A percentile compares a stretch with the other conserved stretches of the same genome.
Conservation (phyloP, 2,329 filamentous ascomycete genomes). For the Penicillium sp. region DNA sequence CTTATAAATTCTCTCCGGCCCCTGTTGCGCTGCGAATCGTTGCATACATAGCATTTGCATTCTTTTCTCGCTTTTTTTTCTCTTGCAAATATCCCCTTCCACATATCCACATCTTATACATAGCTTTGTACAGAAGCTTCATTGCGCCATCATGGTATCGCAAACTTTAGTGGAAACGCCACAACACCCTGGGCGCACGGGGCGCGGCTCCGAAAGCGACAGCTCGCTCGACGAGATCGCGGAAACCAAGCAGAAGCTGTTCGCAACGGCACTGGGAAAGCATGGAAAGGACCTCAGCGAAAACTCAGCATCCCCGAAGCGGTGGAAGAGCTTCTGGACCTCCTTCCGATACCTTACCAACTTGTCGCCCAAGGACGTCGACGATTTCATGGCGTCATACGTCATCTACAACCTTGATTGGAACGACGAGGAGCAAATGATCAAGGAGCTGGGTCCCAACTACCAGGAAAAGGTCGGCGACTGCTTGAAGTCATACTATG, state of each 20-base stretch:
- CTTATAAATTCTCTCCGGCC: conserved; percentile 22
- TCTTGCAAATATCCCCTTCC: neutral
- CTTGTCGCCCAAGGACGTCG: conserved; percentile 48
- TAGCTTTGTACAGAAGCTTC: conserved; percentile 7
- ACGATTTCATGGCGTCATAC: conserved; percentile 55
- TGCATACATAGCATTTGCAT: conserved; percentile 1
- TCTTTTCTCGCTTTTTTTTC: conserved; percentile 1
- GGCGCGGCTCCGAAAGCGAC: conserved; percentile 23
- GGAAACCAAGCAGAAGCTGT: conserved; percentile 21
- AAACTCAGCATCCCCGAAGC: conserved; percentile 45
- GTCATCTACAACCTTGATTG: conserved; percentile 55
- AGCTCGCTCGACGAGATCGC: conserved; percentile 24
- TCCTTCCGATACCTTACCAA: conserved; percentile 49
- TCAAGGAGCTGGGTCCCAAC: conserved; percentile 45
- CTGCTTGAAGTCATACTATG: conserved; percentile 51
- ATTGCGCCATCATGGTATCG: conserved; percentile 13
- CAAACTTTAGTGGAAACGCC: conserved; percentile 18
- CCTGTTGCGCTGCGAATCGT: conserved; percentile 6
- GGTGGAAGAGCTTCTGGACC: conserved; percentile 48
- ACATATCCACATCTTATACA: neutral
- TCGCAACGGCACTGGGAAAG: conserved; percentile 17
- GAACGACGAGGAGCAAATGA: conserved; percentile 49
- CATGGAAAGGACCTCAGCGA: conserved; percentile 32
- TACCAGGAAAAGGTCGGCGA: conserved; percentile 50
- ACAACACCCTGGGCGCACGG: conserved; percentile 17